Percentiles rank a stretch among this genome's conserved stretches.
phyloP scores from a whole-genome alignment of 2,329 filamentous ascomycete species.

The Magnaporthiopsis rhizophila region DNA sequence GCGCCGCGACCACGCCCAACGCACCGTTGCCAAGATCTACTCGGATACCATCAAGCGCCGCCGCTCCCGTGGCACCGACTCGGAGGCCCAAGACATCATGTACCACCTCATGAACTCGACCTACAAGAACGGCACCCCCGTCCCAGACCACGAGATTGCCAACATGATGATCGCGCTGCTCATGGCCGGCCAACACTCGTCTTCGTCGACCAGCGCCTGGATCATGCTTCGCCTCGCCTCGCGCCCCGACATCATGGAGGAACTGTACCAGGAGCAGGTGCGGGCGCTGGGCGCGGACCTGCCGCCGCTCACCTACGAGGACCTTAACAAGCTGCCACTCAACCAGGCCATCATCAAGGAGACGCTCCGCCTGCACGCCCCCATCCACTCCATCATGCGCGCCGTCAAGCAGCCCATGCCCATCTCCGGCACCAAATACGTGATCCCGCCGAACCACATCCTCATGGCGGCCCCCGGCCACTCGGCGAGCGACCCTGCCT shows the following conservation, averaged over 20 bases:
- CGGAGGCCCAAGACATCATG: slow-evolving; percentile 60
- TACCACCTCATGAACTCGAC: slow-evolving; percentile 68
- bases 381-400: slow-evolving; percentile 92
- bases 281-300: slow-evolving; percentile 64
- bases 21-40: slow-evolving; percentile 70
- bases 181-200: slow-evolving; percentile 79
- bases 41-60: slow-evolving; percentile 63
- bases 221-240: slow-evolving; percentile 67
- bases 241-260: slow-evolving; percentile 59
- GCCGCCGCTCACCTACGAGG: slow-evolving; percentile 67
- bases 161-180: slow-evolving; percentile 83
- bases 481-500: slow-evolving; percentile 59
- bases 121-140: slow-evolving; percentile 63
- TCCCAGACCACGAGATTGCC: slow-evolving; percentile 70
- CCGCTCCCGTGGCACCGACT: slow-evolving; percentile 27
- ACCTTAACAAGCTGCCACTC: slow-evolving; percentile 69
- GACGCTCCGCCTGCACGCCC: slow-evolving; percentile 81
- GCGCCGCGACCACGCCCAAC: slow-evolving; percentile 62
- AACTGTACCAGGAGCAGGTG: slow-evolving; percentile 71
- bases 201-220: slow-evolving; percentile 70
- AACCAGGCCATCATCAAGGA: slow-evolving; percentile 85
- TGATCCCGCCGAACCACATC: slow-evolving; percentile 71
- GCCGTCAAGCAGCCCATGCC: slow-evolving; percentile 84
- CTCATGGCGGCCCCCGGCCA: slow-evolving; percentile 83
- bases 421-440: slow-evolving; percentile 73